Evolutionary conservation across 768 basidiomycete species (phyloP).

Genomic region (Termitomyces sp.): DNA sequence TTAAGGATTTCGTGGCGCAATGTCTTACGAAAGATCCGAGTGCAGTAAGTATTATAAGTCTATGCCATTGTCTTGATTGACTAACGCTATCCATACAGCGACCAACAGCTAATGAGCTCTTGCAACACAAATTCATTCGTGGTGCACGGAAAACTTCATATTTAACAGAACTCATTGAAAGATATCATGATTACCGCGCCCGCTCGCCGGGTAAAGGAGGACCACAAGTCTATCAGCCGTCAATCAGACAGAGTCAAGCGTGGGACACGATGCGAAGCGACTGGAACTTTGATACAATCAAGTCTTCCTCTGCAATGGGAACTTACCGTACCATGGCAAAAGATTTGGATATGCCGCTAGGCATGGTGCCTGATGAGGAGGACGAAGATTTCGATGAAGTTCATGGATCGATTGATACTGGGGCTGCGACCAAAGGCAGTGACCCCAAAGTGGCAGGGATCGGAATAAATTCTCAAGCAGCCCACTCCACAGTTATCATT

Average conservation of each 20-base stretch:
- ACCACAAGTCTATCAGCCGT: constrained; percentile 50
- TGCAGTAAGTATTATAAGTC: constrained; percentile 43
- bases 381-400: constrained; percentile 42
- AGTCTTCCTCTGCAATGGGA: constrained; percentile 68
- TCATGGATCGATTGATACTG: constrained; percentile 54
- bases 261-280: constrained; percentile 90
- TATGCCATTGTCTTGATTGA: not conserved
- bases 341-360: constrained; percentile 54
- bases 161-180: constrained; percentile 85
- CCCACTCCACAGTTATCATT: constrained; percentile 74
- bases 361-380: constrained; percentile 58
- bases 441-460: constrained; percentile 42
- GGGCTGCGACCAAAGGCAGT: constrained; percentile 63
- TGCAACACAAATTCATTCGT: constrained; percentile 92
- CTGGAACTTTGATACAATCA: constrained; percentile 94
- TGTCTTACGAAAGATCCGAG: constrained; percentile 93
- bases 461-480: constrained; percentile 50
- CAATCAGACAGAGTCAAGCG: constrained; percentile 51
- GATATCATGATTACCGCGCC: constrained; percentile 74
- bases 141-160: constrained; percentile 78
- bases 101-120: constrained; percentile 85
- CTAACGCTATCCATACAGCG: constrained; percentile 51
- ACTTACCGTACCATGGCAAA: constrained; percentile 71
- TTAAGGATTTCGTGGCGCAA: constrained; percentile 89
- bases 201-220: constrained; percentile 58